A percentile compares a stretch with the other conserved stretches of the same genome.
Conservation (phyloP, 371 early-diverging fungal species). For the Cladochytrium tenue region DNA sequence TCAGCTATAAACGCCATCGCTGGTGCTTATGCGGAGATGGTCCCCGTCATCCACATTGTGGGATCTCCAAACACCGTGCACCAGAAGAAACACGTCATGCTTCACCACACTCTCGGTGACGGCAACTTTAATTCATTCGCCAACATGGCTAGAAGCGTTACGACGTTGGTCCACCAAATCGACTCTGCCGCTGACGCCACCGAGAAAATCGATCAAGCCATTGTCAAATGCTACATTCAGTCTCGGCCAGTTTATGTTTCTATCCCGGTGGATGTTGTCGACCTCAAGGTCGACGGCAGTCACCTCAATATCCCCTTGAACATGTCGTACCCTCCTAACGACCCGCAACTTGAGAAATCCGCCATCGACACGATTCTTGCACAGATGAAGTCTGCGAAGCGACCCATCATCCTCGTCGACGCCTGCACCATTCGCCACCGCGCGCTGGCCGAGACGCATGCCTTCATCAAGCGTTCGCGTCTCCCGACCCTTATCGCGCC, state of each 20-base stretch:
- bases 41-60: conserved; percentile 59
- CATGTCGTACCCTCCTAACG: neutral
- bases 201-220: conserved; percentile 45
- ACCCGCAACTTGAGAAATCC: neutral
- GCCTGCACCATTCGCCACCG: conserved; percentile 46
- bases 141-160: conserved; percentile 39
- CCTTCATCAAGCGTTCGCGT: conserved; percentile 36
- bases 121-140: conserved; percentile 51
- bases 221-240: conserved; percentile 14
- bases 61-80: conserved; percentile 46
- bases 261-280: conserved; percentile 49
- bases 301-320: neutral
- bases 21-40: conserved; percentile 58
- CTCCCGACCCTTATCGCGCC: conserved; percentile 47
- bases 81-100: conserved; percentile 33
- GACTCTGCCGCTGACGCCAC: conserved; percentile 36
- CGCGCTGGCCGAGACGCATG: conserved; percentile 27
- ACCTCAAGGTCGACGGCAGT: conserved; percentile 22
- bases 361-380: conserved; percentile 22
- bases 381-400: conserved; percentile 33
- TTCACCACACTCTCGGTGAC: conserved; percentile 60
- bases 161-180: conserved; percentile 37
- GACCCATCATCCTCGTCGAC: conserved; percentile 47
- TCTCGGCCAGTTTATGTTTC: conserved; percentile 45
- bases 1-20: conserved; percentile 56